Evolutionary conservation across 352 stramenopile species (phyloP), one percentile per base, ranked within the genome.

Genomic region (Chrysophaeum taylorii): DNA sequence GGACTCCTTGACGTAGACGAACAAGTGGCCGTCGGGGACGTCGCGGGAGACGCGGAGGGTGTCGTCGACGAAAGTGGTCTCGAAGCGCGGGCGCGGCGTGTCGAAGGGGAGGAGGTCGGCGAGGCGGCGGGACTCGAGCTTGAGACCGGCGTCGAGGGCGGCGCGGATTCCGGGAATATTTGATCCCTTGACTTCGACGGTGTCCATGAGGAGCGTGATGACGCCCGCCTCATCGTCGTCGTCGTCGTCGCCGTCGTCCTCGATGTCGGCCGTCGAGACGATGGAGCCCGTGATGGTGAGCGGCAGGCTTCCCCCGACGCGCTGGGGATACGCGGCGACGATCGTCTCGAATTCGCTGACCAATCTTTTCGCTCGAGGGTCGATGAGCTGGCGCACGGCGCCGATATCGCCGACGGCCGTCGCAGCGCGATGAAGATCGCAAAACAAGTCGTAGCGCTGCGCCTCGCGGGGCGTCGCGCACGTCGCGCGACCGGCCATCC

Each of bases 361-460:
- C 2, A 88, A 27, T n/a, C 62, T 27, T 36, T 23, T 5, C 29
- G n/a, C 18, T 16, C 18, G 54, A 23, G 70, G 70, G 18, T 72
- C 52, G 50, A 88, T 81, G 29, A 87, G 71, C 70, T 88, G 83
- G 66, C 79, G 73, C 7, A 88, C 81, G 25, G 64, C 48, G 25
- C 81, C 80, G 71, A 88, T 86, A 23, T 60, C 83, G 21, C 67
- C 79, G 23, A 88, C 84, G 7, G 79, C 75, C 31, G 87, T 68
- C 39, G 83, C 83, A 35, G 72, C 72, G 36, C 81, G 78, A 72
- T 88, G 81, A 81, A 86, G 84, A n/a, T 86, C 73, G 77, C 83
- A 87, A 52, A 87, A 87, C 82, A 80, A 87, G 69, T 83, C 70
- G 68, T 85, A 88, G 71, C 81, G 78, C 37, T 77, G 23, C 4